These are phyloP conservation scores for Acanthamoeba triangularis DNA, from an alignment of 208 protist genomes.

Conservation along the genomic window DNA sequence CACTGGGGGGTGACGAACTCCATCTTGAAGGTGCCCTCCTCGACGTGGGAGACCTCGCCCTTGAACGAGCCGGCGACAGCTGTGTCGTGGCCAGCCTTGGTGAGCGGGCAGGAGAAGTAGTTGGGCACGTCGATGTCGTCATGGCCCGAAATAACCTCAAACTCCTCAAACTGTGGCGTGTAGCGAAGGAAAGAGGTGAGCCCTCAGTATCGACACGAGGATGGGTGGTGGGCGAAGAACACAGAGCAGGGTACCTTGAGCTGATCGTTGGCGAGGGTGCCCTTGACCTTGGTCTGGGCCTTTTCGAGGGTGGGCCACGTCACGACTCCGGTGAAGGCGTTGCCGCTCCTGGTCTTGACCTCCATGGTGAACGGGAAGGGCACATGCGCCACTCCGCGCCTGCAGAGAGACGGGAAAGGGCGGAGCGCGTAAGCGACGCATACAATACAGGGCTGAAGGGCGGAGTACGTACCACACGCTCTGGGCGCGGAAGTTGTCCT, in stretches of 20 bases:
- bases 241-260: conserved; percentile 19
- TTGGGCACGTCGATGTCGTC: conserved; percentile 44
- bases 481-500: conserved; percentile 39
- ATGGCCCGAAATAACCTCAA: conserved; percentile 43
- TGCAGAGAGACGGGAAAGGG: not conserved
- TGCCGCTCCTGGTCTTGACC: conserved; percentile 1
- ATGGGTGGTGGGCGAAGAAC: too few species aligned
- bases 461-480: conserved; percentile 8
- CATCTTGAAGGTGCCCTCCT: conserved; percentile 50
- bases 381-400: conserved; percentile 57
- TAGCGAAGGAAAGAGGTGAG: not conserved
- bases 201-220: not conserved
- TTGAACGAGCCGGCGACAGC: conserved; percentile 12
- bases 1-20: not conserved
- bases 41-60: not conserved
- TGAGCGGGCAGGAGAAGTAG: conserved; percentile 31
- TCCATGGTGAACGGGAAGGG: conserved; percentile 32
- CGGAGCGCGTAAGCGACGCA: not conserved
- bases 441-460: not conserved
- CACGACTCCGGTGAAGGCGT: conserved; percentile 12
- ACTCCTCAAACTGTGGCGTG: conserved; percentile 55
- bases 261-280: conserved; percentile 28
- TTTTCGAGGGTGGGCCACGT: conserved; percentile 48
- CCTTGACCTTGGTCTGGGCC: conserved; percentile 48
- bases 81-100: conserved; percentile 15